Base-by-base conservation (phyloP, 805 yeast species). In the Tetrapisispora namnaoensis region DNA sequence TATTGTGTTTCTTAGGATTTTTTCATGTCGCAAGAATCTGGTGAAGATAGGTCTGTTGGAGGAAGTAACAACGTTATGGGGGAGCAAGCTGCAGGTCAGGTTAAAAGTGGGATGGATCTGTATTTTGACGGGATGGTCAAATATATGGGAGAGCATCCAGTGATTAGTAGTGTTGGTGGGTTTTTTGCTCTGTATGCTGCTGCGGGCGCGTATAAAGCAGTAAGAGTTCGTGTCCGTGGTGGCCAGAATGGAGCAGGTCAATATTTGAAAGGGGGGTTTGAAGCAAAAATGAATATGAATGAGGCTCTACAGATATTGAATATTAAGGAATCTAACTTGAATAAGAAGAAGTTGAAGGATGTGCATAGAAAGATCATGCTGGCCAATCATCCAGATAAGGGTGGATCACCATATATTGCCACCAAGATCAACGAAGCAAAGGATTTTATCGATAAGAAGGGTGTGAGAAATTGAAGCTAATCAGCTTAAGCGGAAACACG, bases 321-420 rank as follows among this genome's bases (percentile, higher is more conserved):
- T 59, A 71, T 89, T 58, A 81, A 77, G 54, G 93, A 85, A 63
- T 71, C 79, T 36, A 79, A 76, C 21, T 68, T 81, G 60, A 73
- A 78, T 39, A 80, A 78, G 66, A 76, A 80, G 51, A 81, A 75
- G 58, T 72, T 89, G 59, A 90, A 87, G 65, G 95, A 87, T 54
- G 82, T 80, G 48, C 96, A 89, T 66, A 79, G 96, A 69, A 77
- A 76, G 60, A 82, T 88, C 62, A 89, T 89, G 96, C 70, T 88
- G 71, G 80, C 89, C 42, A 89, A 89, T 67, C 97, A 89, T 62
- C 97, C 97, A 17, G 97, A 89, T 70, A 85, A 84, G 65, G 97
- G 97, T 43, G 97, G 97, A 6, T 84, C 95, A 7, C 86, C 95
- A 43, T 87, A 78, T 61, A 66, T 89, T 66, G 96, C 96, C 44